Evolutionary conservation across 2,329 filamentous ascomycete genomes (phyloP).

Genomic region (Talaromyces sp.): DNA sequence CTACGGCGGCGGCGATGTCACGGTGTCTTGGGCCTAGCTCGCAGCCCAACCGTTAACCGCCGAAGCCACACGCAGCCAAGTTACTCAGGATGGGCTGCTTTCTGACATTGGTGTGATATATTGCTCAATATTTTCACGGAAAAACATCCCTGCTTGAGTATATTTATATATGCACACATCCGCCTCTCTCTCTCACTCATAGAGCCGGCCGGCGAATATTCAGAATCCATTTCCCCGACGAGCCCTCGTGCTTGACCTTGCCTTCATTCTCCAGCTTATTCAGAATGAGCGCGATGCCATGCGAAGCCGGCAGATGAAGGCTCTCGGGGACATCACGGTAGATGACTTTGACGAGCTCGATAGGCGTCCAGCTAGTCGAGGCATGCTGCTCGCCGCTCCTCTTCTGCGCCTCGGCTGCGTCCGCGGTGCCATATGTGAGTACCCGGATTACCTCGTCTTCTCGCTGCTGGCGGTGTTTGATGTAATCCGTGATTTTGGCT

Average conservation of each 20-base stretch:
- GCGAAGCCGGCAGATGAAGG: constrained; percentile 70
- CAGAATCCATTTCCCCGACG: constrained; percentile 26
- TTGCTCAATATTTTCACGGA: neutral
- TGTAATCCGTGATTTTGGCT: constrained; percentile 73
- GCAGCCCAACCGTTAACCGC: neutral
- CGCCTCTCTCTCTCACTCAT: constrained; percentile 12
- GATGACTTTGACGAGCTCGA: constrained; percentile 83
- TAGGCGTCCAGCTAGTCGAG: constrained; percentile 56
- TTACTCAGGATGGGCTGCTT: neutral
- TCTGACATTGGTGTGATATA: neutral
- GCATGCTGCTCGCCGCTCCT: constrained; percentile 26
- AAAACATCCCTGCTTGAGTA: neutral
- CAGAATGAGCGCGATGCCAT: constrained; percentile 72
- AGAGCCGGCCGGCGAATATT: constrained; percentile 24
- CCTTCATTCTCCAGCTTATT: constrained; percentile 72
- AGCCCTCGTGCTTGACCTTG: constrained; percentile 46
- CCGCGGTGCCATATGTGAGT: constrained; percentile 43
- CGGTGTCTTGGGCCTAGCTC: neutral
- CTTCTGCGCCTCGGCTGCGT: constrained; percentile 24
- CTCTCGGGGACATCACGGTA: constrained; percentile 74
- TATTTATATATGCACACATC: neutral
- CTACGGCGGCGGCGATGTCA: neutral
- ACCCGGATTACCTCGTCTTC: constrained; percentile 72
- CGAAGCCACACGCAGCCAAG: neutral
- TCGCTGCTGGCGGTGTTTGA: constrained; percentile 70